Percentiles rank a stretch among this genome's conserved stretches.
Conservation (phyloP, 2,329 filamentous ascomycete species). For the Cercospora citrullina region DNA sequence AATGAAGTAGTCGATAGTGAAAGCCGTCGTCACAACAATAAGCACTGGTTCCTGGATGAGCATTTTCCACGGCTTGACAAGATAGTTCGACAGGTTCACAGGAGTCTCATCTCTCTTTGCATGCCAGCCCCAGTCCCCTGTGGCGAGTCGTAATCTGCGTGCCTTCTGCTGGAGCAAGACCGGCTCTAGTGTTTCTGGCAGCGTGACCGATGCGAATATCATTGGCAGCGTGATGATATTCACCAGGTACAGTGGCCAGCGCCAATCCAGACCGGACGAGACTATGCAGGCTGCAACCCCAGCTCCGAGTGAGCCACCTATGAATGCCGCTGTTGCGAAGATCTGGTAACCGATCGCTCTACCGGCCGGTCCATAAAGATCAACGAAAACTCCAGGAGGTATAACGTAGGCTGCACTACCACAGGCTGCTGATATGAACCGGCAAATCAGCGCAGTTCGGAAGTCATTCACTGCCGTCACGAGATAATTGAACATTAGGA, state of each 20-base stretch:
- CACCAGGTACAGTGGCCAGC: slow-evolving; percentile 23
- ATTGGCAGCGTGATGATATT: slow-evolving; percentile 7
- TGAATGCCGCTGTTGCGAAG: slow-evolving; percentile 22
- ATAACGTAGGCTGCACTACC: slow-evolving; percentile 53
- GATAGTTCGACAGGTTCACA: slow-evolving; percentile 12
- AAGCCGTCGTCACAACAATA: slow-evolving; percentile 28
- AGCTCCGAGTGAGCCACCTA: slow-evolving; percentile 21
- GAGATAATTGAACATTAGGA: slow-evolving; percentile 56
- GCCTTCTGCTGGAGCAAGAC: slow-evolving; percentile 13
- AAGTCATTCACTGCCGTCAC: slow-evolving; percentile 56
- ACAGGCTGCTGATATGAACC: slow-evolving; percentile 56
- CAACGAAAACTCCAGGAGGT: slow-evolving; percentile 47
- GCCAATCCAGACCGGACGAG: slow-evolving; percentile 23
- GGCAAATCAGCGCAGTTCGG: slow-evolving; percentile 54
- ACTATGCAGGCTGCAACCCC: slow-evolving; percentile 20
- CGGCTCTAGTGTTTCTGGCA: slow-evolving; percentile 26
- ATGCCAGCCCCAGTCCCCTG: slow-evolving; percentile 29
- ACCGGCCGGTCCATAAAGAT: slow-evolving; percentile 20
- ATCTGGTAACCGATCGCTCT: slow-evolving; percentile 19
- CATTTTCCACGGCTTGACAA: slow-evolving; percentile 23
- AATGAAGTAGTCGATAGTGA: slow-evolving; percentile 37
- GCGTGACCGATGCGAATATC: background rate
- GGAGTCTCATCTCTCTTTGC: slow-evolving; percentile 12
- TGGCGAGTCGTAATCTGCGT: slow-evolving; percentile 5
- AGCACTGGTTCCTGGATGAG: slow-evolving; percentile 20